phyloP scores from a whole-genome alignment of 2,329 filamentous ascomycete genomes.

The Pseudogymnoascus sp. region DNA sequence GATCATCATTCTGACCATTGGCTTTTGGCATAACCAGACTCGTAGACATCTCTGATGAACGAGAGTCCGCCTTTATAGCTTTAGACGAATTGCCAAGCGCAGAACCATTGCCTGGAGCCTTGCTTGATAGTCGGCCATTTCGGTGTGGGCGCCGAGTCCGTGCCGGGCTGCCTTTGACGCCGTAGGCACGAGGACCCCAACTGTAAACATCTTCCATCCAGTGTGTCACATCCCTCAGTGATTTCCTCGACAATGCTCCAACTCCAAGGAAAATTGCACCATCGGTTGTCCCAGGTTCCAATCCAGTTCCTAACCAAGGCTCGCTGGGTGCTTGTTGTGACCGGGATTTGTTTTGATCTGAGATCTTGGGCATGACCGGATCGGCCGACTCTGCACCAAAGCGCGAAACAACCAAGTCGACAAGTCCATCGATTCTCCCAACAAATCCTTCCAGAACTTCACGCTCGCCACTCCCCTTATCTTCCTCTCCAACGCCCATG shows the following conservation, averaged over 20 bases:
- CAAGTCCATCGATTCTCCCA: slow-evolving; percentile 68
- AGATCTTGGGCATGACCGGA: slow-evolving; percentile 8
- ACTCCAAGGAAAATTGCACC: slow-evolving; percentile 80
- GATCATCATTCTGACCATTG: neutral
- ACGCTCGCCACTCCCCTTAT: slow-evolving; percentile 85
- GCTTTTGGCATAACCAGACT: neutral
- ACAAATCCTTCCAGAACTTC: slow-evolving; percentile 89
- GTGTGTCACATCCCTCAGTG: slow-evolving; percentile 62
- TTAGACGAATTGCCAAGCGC: slow-evolving; percentile 27
- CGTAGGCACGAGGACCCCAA: slow-evolving; percentile 78
- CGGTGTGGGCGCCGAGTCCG: slow-evolving; percentile 41
- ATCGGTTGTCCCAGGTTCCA: slow-evolving; percentile 61
- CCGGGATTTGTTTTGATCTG: slow-evolving; percentile 13
- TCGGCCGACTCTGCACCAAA: slow-evolving; percentile 49
- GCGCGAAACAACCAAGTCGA: slow-evolving; percentile 80
- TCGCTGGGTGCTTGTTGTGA: slow-evolving; percentile 25
- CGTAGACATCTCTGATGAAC: neutral
- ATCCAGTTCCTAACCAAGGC: slow-evolving; percentile 66
- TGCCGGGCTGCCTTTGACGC: slow-evolving; percentile 69
- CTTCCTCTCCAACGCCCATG: slow-evolving; percentile 90
- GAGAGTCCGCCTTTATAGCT: neutral
- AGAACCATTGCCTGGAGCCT: neutral
- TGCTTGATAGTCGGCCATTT: neutral
- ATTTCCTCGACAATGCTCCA: slow-evolving; percentile 62
- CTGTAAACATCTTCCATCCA: slow-evolving; percentile 88